Evolutionary conservation across 2,329 filamentous ascomycete species (phyloP).

Genomic region (Pestalotiopsis sp.): DNA sequence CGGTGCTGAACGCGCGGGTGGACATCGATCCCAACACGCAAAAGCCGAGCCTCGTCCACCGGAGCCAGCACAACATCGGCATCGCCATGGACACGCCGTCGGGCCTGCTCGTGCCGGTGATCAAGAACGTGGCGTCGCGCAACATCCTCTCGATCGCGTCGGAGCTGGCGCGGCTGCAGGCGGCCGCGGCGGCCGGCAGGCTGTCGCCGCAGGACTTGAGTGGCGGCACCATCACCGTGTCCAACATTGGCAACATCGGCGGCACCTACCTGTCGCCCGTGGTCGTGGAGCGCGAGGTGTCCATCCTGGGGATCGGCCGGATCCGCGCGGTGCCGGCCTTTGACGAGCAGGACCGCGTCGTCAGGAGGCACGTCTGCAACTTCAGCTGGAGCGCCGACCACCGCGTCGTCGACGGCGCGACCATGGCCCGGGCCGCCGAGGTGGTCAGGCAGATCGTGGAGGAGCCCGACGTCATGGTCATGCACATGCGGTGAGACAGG

Average conservation of each 20-base stretch:
- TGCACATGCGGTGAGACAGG: slow-evolving; percentile 68
- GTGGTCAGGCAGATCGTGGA: slow-evolving; percentile 79
- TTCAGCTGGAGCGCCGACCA: slow-evolving; percentile 98
- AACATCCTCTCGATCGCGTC: slow-evolving; percentile 78
- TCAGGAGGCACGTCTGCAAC: slow-evolving; percentile 80
- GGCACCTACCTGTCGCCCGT: slow-evolving; percentile 91
- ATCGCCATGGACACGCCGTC: slow-evolving; percentile 91
- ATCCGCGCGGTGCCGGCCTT: slow-evolving; percentile 84
- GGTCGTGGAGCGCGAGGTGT: slow-evolving; percentile 87
- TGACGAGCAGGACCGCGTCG: slow-evolving; percentile 58
- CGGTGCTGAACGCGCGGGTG: slow-evolving; percentile 84
- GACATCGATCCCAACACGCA: slow-evolving; percentile 57
- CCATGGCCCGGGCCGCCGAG: slow-evolving; percentile 88
- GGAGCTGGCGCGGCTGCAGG: slow-evolving; percentile 75
- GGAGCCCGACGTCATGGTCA: slow-evolving; percentile 83
- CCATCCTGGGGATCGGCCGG: slow-evolving; percentile 86
- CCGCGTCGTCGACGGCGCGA: slow-evolving; percentile 90
- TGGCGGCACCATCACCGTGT: slow-evolving; percentile 91
- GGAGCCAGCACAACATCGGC: slow-evolving; percentile 90
- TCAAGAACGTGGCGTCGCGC: slow-evolving; percentile 78
- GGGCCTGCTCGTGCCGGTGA: slow-evolving; percentile 88
- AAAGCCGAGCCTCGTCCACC: slow-evolving; percentile 77
- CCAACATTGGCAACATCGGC: slow-evolving; percentile 94
- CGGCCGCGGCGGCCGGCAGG: slow-evolving; percentile 73
- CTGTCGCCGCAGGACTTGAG: slow-evolving; percentile 74